Evolutionary conservation across 345 rosid genomes (phyloP).

Genomic region (Eucalyptus melliodora): DNA sequence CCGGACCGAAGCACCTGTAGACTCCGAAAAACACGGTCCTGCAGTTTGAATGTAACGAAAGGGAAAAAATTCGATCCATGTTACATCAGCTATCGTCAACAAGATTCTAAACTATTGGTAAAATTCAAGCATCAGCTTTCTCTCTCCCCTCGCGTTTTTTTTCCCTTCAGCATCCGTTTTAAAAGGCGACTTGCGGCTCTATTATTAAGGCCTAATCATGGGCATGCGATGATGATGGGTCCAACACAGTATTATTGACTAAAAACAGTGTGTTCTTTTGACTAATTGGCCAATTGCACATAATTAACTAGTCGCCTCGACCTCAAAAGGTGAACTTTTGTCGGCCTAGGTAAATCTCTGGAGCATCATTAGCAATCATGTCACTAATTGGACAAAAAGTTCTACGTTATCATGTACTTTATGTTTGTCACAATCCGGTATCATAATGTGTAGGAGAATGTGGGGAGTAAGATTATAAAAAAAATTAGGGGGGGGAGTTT

Average conservation of each 20-base stretch:
- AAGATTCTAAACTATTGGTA: neutral
- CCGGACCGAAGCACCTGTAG: slow-evolving; percentile 83
- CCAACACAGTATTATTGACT: neutral
- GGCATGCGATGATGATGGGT: neutral
- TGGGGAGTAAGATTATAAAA: neutral
- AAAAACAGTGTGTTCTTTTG: neutral
- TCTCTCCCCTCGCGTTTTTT: neutral
- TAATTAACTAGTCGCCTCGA: neutral
- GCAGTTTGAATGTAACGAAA: neutral
- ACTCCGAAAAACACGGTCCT: slow-evolving; percentile 94
- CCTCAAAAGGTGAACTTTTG: neutral
- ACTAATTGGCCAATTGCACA: neutral
- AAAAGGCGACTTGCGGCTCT: neutral
- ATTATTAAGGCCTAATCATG: neutral
- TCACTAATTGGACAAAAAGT: neutral
- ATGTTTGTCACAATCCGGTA: neutral
- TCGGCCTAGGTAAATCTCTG: neutral
- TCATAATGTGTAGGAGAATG: neutral
- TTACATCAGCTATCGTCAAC: neutral
- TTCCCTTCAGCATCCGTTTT: neutral
- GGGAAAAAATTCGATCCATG: neutral
- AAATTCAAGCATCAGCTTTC: neutral
- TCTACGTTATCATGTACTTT: neutral
- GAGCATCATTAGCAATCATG: neutral
- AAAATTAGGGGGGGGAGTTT: neutral